Conservation (phyloP, 164 flowering plant species). For the Sedum album region DNA sequence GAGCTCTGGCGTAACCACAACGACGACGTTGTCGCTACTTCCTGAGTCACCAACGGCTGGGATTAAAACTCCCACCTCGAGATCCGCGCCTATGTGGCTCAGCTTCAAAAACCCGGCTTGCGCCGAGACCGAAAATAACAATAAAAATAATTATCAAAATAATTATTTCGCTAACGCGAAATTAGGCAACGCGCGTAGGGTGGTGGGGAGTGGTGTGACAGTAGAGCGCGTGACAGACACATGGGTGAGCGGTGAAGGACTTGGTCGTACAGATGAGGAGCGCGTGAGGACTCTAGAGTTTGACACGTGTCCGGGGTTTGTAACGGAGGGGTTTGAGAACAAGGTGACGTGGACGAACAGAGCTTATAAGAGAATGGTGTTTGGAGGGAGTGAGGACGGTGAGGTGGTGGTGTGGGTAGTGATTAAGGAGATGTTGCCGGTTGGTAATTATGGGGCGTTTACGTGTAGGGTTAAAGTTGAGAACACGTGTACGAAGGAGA, state of each 20-base stretch:
- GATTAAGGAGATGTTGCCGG: conserved; percentile 16
- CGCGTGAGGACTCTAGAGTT: conserved; percentile 31
- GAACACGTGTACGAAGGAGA: conserved; percentile 37
- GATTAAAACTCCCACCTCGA: not conserved
- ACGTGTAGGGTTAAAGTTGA: conserved; percentile 65
- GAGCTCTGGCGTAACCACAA: conserved; percentile 23
- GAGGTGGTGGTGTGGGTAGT: conserved; percentile 34
- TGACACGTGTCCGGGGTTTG: conserved; percentile 81
- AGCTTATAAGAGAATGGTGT: conserved; percentile 49
- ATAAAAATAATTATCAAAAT: too few species aligned
- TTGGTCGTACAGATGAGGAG: conserved; percentile 51
- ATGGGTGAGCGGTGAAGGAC: conserved; percentile 25
- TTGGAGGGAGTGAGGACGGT: conserved; percentile 8
- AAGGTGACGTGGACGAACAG: conserved; percentile 62
- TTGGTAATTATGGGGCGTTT: conserved; percentile 25
- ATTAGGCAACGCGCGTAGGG: conserved; percentile 11
- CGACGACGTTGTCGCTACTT: conserved; percentile 36
- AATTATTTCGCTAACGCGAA: too few species aligned
- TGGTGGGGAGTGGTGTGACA: conserved; percentile 49
- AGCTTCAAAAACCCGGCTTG: conserved; percentile 13
- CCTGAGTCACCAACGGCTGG: conserved; percentile 44
- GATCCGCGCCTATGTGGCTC: conserved; percentile 19
- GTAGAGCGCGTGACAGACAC: conserved; percentile 58
- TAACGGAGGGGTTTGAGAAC: conserved; percentile 43
- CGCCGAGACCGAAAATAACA: not conserved